Evolutionary conservation across 2,329 filamentous ascomycete species (phyloP).

Genomic region (Fonsecaea pedrosoi): DNA sequence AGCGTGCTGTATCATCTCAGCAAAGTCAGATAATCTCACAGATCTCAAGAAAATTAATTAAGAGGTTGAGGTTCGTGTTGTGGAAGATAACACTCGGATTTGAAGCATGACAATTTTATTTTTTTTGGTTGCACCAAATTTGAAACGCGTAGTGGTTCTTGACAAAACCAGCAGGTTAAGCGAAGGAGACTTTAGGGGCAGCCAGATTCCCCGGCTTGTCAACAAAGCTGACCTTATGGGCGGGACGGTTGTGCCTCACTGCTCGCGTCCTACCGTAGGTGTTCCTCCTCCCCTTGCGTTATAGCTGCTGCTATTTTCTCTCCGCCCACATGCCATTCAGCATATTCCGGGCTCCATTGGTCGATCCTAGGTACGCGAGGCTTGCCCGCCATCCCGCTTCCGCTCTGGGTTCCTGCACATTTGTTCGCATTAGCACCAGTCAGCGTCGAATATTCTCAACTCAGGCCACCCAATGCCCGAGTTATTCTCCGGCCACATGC

Average conservation of each 20-base stretch:
- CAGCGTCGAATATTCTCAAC: slow-evolving; percentile 15
- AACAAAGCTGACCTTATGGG: background rate
- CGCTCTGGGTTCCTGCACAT: slow-evolving; percentile 25
- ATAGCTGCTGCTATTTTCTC: slow-evolving; percentile 14
- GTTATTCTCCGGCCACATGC: slow-evolving; percentile 22
- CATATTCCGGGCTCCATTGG: slow-evolving; percentile 9
- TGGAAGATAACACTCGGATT: background rate
- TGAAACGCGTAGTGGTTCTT: background rate
- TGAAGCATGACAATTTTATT: background rate
- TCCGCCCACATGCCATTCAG: background rate
- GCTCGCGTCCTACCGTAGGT: background rate
- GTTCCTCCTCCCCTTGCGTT: background rate
- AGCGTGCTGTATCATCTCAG: background rate
- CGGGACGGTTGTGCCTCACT: slow-evolving; percentile 6
- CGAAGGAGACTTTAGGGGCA: background rate
- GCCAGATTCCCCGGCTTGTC: background rate
- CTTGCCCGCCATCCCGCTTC: slow-evolving; percentile 21
- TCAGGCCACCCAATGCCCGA: slow-evolving; percentile 10
- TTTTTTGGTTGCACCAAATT: background rate
- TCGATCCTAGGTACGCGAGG: background rate
- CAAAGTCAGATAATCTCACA: background rate
- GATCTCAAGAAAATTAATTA: background rate
- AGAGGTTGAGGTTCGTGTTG: background rate
- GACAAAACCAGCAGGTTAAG: background rate
- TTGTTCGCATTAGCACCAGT: slow-evolving; percentile 4